Evolutionary conservation across 345 rosid species (phyloP).

Genomic region (Draba incana): DNA sequence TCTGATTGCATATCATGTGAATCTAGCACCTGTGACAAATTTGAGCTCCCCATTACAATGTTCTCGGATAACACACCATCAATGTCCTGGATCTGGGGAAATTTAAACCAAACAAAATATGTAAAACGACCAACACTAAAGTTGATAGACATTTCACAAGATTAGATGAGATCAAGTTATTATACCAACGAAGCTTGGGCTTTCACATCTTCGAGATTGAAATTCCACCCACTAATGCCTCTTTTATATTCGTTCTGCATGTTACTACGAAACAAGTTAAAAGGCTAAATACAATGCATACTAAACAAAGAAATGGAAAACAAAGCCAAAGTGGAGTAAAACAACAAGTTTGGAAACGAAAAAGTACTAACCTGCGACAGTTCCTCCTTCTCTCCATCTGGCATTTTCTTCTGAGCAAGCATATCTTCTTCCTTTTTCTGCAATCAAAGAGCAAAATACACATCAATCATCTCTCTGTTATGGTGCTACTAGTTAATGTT

Average conservation of each 20-base stretch:
- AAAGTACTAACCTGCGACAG: slow-evolving; percentile 77
- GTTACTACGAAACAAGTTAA: slow-evolving; percentile 40
- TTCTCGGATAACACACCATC: slow-evolving; percentile 61
- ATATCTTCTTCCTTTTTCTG: slow-evolving; percentile 97
- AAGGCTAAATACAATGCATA: slow-evolving; percentile 26
- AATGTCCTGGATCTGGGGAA: slow-evolving; percentile 76
- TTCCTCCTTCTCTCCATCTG: slow-evolving; percentile 92
- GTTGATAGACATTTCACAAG: slow-evolving; percentile 14
- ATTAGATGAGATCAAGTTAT: slow-evolving; percentile 23
- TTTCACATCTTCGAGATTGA: slow-evolving; percentile 95
- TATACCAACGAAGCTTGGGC: slow-evolving; percentile 98
- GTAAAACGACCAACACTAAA: slow-evolving; percentile 14
- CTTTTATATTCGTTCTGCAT: slow-evolving; percentile 94
- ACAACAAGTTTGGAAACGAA: slow-evolving; percentile 2
- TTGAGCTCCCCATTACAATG: slow-evolving; percentile 57
- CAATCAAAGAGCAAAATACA: not conserved
- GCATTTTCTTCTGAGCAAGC: slow-evolving; percentile 99
- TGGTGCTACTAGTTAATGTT: not conserved
- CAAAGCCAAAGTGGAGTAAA: not conserved
- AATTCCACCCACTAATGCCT: slow-evolving; percentile 98
- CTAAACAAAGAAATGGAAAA: not conserved
- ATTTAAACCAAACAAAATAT: slow-evolving; percentile 8
- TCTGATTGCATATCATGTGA: slow-evolving; percentile 54
- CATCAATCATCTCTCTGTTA: not conserved
- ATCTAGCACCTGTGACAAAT: slow-evolving; percentile 54